Conservation (phyloP, 495 filamentous ascomycete genomes). For the Penicillium verhagenii region DNA sequence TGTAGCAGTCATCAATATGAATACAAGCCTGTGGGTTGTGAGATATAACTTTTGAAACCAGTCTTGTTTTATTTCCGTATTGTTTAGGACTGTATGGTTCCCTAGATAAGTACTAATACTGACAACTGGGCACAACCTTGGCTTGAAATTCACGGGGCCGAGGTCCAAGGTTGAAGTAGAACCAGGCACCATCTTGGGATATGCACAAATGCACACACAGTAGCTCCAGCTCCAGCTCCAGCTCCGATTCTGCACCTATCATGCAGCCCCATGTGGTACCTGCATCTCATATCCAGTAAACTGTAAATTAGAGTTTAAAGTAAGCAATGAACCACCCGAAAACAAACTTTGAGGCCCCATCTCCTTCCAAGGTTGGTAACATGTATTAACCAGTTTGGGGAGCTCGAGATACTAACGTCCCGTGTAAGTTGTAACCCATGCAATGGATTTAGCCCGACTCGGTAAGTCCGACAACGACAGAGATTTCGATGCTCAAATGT, state of each 20-base stretch:
- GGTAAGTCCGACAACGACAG: too few relatives aligned
- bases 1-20: background rate
- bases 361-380: too few relatives aligned
- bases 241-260: background rate
- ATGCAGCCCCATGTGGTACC: background rate
- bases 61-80: background rate
- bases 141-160: too few relatives aligned
- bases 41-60: background rate
- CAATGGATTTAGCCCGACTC: too few relatives aligned
- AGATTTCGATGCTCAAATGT: too few relatives aligned
- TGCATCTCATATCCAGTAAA: background rate
- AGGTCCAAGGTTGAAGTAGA: too few relatives aligned
- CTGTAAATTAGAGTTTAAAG: background rate
- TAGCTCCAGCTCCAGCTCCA: too few relatives aligned
- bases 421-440: background rate
- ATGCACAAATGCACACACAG: too few relatives aligned
- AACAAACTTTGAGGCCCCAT: background rate
- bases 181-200: too few relatives aligned
- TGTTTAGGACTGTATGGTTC: background rate
- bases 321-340: background rate
- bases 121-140: too few relatives aligned
- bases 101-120: background rate
- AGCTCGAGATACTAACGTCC: background rate
- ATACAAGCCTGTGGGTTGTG: background rate
- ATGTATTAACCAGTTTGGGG: background rate